phyloP scores from a whole-genome alignment of 768 basidiomycete species.

The Kondoa subrosea region DNA sequence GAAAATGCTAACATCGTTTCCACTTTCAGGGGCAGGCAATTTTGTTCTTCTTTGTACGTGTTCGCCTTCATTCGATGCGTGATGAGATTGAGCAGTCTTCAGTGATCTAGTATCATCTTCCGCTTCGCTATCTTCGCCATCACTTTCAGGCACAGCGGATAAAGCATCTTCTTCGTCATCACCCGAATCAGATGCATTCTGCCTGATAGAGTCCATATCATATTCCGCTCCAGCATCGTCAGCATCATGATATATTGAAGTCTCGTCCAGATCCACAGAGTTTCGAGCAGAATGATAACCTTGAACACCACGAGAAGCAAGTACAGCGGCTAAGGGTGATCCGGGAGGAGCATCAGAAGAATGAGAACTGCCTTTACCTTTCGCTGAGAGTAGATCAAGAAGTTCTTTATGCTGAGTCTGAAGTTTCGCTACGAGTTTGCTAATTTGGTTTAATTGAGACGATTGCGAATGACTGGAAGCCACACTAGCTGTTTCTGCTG shows the following conservation, averaged over 20 bases:
- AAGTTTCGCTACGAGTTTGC: neutral
- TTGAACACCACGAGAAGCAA: neutral
- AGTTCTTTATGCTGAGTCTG: neutral
- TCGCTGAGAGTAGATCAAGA: neutral
- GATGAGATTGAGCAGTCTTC: neutral
- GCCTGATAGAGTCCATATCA: neutral
- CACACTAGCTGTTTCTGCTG: neutral
- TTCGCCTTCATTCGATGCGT: neutral
- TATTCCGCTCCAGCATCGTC: neutral
- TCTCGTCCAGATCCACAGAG: neutral
- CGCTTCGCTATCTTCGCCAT: neutral
- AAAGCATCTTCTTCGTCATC: neutral
- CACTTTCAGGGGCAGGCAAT: slow-evolving; percentile 21
- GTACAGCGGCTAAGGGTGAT: neutral
- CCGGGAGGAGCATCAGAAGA: too few relatives aligned
- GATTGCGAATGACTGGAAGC: neutral
- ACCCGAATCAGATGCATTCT: too few relatives aligned
- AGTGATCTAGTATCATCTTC: neutral
- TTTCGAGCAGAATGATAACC: neutral
- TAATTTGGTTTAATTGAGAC: neutral
- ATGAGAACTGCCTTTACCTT: neutral
- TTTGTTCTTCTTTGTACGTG: slow-evolving; percentile 16
- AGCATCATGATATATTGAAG: neutral
- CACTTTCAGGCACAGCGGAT: neutral
- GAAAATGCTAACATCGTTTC: slow-evolving; percentile 24